A percentile compares a stretch with the other conserved stretches of the same genome.
These are phyloP conservation scores for Reutealis trisperma DNA, from an alignment of 345 rosid genomes.

Conservation along the genomic window DNA sequence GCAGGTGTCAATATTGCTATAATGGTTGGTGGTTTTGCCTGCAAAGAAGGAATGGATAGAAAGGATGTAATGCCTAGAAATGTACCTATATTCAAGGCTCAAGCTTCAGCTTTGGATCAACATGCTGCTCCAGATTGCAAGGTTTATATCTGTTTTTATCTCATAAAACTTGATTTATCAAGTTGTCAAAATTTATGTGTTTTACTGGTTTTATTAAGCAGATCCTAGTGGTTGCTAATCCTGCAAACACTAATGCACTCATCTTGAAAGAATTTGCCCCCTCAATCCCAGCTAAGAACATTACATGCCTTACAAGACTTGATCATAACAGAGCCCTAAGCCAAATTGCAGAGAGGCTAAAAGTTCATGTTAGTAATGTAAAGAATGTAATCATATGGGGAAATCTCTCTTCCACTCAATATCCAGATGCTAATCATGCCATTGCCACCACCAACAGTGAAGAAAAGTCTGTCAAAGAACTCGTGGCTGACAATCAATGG, in stretches of 20 bases:
- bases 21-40: slow-evolving; percentile 95
- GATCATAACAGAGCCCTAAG: slow-evolving; percentile 81
- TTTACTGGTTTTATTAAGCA: not conserved
- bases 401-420: slow-evolving; percentile 83
- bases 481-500: slow-evolving; percentile 58
- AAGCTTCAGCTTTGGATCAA: slow-evolving; percentile 83
- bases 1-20: slow-evolving; percentile 76
- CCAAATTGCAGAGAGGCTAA: slow-evolving; percentile 59
- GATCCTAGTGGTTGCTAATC: slow-evolving; percentile 76
- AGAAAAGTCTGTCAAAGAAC: slow-evolving; percentile 46
- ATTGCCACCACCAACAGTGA: slow-evolving; percentile 37
- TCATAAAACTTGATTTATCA: too few relatives aligned
- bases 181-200: too few relatives aligned
- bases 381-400: slow-evolving; percentile 81
- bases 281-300: slow-evolving; percentile 68
- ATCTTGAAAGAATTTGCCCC: slow-evolving; percentile 77
- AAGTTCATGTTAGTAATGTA: slow-evolving; percentile 53
- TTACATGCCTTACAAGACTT: slow-evolving; percentile 75
- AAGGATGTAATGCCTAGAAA: slow-evolving; percentile 92
- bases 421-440: slow-evolving; percentile 77
- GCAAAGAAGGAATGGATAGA: slow-evolving; percentile 97
- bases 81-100: slow-evolving; percentile 82
- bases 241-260: slow-evolving; percentile 82
- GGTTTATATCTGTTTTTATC: slow-evolving; percentile 32
- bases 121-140: slow-evolving; percentile 89